phyloP scores from a whole-genome alignment of 768 basidiomycete species.

The Lactarius indigo region DNA sequence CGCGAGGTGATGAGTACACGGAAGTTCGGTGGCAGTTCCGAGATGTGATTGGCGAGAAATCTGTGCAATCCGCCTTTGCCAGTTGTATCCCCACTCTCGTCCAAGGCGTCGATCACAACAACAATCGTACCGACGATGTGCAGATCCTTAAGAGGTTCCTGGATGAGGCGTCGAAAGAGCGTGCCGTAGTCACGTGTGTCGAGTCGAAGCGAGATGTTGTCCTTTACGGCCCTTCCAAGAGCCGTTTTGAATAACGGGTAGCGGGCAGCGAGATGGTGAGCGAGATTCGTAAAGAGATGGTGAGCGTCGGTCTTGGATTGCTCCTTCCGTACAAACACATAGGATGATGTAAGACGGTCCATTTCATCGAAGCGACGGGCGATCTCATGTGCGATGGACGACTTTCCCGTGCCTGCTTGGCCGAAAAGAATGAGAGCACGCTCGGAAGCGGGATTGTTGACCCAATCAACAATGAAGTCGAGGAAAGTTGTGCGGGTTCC shows the following conservation, averaged over 20 bases:
- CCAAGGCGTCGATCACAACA: conserved; percentile 1
- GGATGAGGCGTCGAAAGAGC: not conserved
- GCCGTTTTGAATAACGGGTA: not conserved
- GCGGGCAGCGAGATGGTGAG: not conserved
- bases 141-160: not conserved
- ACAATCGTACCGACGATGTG: not conserved
- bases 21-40: not conserved
- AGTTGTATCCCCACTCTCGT: not conserved
- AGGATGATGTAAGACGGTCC: not conserved
- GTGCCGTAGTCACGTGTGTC: not conserved
- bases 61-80: not conserved
- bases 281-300: not conserved
- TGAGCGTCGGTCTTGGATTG: not conserved
- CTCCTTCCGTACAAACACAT: not conserved
- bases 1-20: conserved; percentile 2
- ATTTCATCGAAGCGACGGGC: not conserved
- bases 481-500: not conserved
- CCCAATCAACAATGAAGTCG: not conserved
- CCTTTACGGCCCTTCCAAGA: not conserved
- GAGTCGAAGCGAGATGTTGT: not conserved
- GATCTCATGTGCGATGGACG: not conserved
- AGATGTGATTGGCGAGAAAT: not conserved
- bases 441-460: not conserved
- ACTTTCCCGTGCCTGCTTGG: not conserved
- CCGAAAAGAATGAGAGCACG: conserved; percentile 1